These are phyloP conservation scores for Volvox africanus DNA, from an alignment of 139 green algal species.

Conservation along the genomic window DNA sequence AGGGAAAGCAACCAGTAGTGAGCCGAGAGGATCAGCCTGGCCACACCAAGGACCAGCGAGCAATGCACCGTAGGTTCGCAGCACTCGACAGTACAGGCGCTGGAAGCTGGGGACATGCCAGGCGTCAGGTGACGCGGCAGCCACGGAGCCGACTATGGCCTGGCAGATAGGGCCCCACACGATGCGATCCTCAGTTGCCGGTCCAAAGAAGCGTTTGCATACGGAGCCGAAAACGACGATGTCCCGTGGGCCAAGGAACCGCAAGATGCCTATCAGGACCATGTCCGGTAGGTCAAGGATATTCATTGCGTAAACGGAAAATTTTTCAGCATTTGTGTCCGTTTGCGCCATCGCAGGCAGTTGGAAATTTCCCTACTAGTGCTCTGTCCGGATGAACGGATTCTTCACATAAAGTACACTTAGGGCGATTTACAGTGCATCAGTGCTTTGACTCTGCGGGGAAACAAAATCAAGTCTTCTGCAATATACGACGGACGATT, in stretches of 20 bases:
- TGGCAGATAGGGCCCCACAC: slow-evolving; percentile 10
- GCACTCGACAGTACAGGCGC: neutral
- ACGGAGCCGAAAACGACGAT: neutral
- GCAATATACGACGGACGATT: no score
- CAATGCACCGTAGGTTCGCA: neutral
- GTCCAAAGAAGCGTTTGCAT: neutral
- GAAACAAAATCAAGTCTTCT: no score
- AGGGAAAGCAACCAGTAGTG: slow-evolving; percentile 1
- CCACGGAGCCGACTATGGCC: neutral
- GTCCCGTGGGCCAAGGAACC: neutral
- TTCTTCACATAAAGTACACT: no score
- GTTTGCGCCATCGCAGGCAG: no score
- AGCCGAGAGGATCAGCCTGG: neutral
- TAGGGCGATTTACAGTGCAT: no score
- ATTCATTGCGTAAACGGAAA: neutral
- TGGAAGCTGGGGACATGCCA: neutral
- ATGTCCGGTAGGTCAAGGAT: neutral
- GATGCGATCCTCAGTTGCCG: neutral
- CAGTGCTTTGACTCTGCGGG: no score
- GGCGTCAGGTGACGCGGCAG: neutral
- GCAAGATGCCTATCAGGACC: neutral
- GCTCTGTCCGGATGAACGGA: no score
- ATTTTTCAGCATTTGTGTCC: no score
- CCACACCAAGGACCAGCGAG: neutral
- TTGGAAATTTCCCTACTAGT: no score